These are phyloP conservation scores for Polyporus arcularius DNA, from an alignment of 768 basidiomycete genomes.

Conservation along the genomic window DNA sequence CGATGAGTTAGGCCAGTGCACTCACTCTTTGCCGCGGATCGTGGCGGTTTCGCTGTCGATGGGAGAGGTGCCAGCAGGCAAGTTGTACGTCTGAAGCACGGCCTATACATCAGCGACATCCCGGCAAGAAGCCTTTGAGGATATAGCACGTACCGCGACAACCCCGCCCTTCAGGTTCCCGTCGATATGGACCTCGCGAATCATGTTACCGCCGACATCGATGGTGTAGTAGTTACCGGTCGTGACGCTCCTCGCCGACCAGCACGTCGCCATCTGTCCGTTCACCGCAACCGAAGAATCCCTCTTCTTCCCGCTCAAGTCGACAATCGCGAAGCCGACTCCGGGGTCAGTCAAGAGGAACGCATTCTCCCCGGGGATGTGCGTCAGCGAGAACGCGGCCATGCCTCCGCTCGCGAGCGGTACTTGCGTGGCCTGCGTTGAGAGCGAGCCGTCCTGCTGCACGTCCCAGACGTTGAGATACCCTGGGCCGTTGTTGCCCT, in stretches of 20 bases:
- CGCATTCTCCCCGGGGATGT: slow-evolving; percentile 30
- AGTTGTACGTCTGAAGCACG: slow-evolving; percentile 27
- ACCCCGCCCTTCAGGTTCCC: slow-evolving; percentile 44
- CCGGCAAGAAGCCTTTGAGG: no score
- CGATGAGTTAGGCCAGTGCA: not conserved
- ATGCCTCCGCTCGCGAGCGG: slow-evolving; percentile 41
- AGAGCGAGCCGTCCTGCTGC: slow-evolving; percentile 42
- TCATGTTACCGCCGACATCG: slow-evolving; percentile 25
- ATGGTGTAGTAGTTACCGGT: slow-evolving; percentile 33
- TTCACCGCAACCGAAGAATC: slow-evolving; percentile 18
- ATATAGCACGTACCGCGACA: slow-evolving; percentile 36
- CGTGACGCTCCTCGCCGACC: slow-evolving; percentile 29
- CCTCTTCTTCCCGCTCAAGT: slow-evolving; percentile 24
- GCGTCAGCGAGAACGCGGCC: slow-evolving; percentile 48
- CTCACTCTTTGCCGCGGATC: slow-evolving; percentile 32
- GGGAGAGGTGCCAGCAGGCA: slow-evolving; percentile 18
- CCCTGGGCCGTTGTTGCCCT: slow-evolving; percentile 46
- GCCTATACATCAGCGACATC: not conserved
- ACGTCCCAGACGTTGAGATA: slow-evolving; percentile 54
- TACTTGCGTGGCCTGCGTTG: slow-evolving; percentile 39
- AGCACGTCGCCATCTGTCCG: slow-evolving; percentile 33
- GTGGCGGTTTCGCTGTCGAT: slow-evolving; percentile 32
- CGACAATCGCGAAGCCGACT: slow-evolving; percentile 31
- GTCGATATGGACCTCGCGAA: slow-evolving; percentile 49
- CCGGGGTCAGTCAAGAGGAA: slow-evolving; percentile 31